These are phyloP conservation scores for Primulina tabacum DNA, from an alignment of 257 asterid species.

Conservation along the genomic window DNA sequence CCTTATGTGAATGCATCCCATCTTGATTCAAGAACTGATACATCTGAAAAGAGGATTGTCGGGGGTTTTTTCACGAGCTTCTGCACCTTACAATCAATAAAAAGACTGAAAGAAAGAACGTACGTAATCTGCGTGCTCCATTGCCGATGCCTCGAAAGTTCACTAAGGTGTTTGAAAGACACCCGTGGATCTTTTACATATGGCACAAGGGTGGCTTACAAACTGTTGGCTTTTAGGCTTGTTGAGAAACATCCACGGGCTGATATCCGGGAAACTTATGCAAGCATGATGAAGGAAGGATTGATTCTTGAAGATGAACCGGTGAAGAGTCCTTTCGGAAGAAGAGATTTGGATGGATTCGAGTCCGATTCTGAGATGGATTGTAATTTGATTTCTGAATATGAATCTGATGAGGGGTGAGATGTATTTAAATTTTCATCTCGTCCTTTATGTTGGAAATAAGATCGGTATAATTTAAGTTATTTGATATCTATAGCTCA, in stretches of 20 bases:
- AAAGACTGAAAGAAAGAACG: conserved; percentile 65
- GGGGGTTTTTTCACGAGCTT: conserved; percentile 91
- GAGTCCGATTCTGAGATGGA: conserved; percentile 53
- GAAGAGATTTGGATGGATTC: conserved; percentile 26
- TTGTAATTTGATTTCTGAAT: conserved; percentile 42
- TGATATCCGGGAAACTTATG: conserved; percentile 51
- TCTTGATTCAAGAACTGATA: conserved; percentile 84
- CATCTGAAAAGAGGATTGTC: conserved; percentile 81
- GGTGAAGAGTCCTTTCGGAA: conserved; percentile 19
- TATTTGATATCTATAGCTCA: no score
- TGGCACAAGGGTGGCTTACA: conserved; percentile 71
- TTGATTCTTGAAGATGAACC: conserved; percentile 29
- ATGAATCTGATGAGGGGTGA: conserved; percentile 43
- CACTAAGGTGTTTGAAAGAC: conserved; percentile 84
- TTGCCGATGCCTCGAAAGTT: conserved; percentile 79
- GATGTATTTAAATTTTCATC: neutral
- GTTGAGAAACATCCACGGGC: conserved; percentile 71
- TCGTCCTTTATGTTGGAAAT: no score
- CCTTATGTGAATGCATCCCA: conserved; percentile 64
- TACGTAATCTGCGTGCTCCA: conserved; percentile 75
- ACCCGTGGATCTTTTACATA: conserved; percentile 82
- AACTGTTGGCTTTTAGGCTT: conserved; percentile 62
- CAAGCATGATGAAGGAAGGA: conserved; percentile 67
- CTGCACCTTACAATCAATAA: conserved; percentile 62
- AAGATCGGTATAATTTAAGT: no score